A percentile compares a stretch with the other conserved stretches of the same genome.
Evolutionary conservation across 208 protist species (phyloP).

Genomic region (Crithidia bombi): DNA sequence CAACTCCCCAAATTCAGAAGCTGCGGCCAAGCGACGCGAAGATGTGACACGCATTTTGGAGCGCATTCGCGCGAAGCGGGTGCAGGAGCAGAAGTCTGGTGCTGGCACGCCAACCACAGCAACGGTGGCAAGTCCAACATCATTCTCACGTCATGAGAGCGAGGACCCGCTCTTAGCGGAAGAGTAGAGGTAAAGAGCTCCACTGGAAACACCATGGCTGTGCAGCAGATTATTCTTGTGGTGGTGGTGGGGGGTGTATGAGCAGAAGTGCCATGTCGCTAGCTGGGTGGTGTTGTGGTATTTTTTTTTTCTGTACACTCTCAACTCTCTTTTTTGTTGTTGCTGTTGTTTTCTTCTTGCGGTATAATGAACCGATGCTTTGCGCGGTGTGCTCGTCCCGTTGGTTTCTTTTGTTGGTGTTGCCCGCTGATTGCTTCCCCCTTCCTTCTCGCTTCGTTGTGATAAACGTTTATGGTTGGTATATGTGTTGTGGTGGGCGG

Average conservation of each 20-base stretch:
- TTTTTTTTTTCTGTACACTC: neutral
- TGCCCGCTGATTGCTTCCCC: too few species aligned
- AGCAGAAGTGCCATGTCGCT: too few species aligned
- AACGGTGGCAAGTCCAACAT: slow-evolving; percentile 5
- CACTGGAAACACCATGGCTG: too few species aligned
- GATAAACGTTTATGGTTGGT: too few species aligned
- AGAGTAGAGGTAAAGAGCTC: neutral
- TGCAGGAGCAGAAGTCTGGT: slow-evolving; percentile 23
- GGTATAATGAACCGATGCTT: too few species aligned
- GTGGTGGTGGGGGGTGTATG: too few species aligned
- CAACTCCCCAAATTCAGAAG: slow-evolving; percentile 13
- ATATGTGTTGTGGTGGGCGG: too few species aligned
- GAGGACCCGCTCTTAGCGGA: slow-evolving; percentile 2
- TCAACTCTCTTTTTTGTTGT: neutral
- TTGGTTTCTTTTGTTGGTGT: neutral
- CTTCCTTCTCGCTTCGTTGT: too few species aligned
- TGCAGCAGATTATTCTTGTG: neutral
- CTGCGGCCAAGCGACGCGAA: slow-evolving; percentile 33
- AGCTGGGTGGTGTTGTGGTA: too few species aligned
- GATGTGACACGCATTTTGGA: slow-evolving; percentile 51
- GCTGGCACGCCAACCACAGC: slow-evolving; percentile 6
- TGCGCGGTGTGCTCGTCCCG: too few species aligned
- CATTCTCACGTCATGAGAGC: slow-evolving; percentile 7
- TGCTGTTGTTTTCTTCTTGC: too few species aligned
- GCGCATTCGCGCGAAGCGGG: slow-evolving; percentile 43